A percentile compares a stretch with the other conserved stretches of the same genome.
These are phyloP conservation scores for Globisporangium barbulae DNA, from an alignment of 352 stramenopile species.

Conservation along the genomic window DNA sequence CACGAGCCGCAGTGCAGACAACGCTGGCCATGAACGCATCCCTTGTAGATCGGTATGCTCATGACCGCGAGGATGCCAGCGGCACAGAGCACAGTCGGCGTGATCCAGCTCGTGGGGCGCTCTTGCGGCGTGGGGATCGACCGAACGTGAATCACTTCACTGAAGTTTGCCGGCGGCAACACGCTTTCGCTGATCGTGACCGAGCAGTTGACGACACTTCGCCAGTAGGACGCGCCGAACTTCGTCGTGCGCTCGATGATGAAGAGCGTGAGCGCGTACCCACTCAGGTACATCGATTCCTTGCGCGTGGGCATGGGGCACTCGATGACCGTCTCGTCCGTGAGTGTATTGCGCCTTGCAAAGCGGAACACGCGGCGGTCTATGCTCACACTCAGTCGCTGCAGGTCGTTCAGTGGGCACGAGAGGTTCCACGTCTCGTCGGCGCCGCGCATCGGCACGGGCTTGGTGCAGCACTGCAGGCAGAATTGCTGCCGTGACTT, in stretches of 20 bases:
- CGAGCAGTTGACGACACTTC: slow-evolving; percentile 64
- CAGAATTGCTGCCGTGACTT: slow-evolving; percentile 48
- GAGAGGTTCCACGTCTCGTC: slow-evolving; percentile 80
- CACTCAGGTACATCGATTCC: slow-evolving; percentile 41
- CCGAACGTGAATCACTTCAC: slow-evolving; percentile 55
- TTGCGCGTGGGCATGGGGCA: slow-evolving; percentile 58
- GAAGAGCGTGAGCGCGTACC: slow-evolving; percentile 54
- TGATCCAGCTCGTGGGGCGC: slow-evolving; percentile 33
- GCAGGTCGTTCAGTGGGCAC: slow-evolving; percentile 61
- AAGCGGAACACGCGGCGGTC: slow-evolving; percentile 54
- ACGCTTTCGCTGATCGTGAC: slow-evolving; percentile 49
- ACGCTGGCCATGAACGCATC: slow-evolving; percentile 35
- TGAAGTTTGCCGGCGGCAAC: slow-evolving; percentile 36
- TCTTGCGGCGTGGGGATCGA: slow-evolving; percentile 36
- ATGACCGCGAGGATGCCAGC: slow-evolving; percentile 21
- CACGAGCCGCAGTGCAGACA: slow-evolving; percentile 72
- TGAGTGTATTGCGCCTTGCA: slow-evolving; percentile 46
- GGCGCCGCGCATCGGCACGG: slow-evolving; percentile 43
- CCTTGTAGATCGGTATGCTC: slow-evolving; percentile 54
- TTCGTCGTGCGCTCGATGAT: slow-evolving; percentile 46
- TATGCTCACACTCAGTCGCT: slow-evolving; percentile 69
- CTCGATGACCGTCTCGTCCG: slow-evolving; percentile 47
- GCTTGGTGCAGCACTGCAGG: slow-evolving; percentile 71
- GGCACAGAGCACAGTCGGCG: slow-evolving; percentile 19
- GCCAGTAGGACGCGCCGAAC: slow-evolving; percentile 58